Evolutionary conservation across 2,329 filamentous ascomycete genomes (phyloP), one percentile per base, ranked within the genome.

Genomic region (Pseudocercospora fuligena): DNA sequence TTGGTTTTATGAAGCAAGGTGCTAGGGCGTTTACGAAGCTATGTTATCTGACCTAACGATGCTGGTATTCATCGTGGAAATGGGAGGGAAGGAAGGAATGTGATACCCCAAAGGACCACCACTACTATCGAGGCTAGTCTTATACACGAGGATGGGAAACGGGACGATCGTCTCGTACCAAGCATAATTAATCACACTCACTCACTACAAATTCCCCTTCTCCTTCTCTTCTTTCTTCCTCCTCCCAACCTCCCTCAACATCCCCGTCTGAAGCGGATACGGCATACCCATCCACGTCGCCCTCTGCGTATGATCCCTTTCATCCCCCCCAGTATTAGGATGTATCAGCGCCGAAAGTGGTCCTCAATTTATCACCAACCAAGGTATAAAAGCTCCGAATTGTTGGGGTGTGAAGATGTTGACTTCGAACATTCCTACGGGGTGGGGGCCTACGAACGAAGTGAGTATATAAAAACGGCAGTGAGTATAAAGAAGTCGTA

Each of bases 361-460:
- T 0, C 93, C 93, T 5, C 93, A 85, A 79, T 94, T 90, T 65
- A 97, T 87, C 31, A 92, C 86, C 31, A 97, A 81, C 93, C 93
- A 97, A 0, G 92, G 86, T 46, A 97, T 82, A 74, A 97, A 96
- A 0, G 94, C 93, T 0, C 93, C 93, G 75, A 97, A 97, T 78
- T 97, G 92, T 2, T 88, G 77, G 0, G 93, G 94, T 0, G 90
- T 93, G 78, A 94, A 92, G 21, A 97, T 54, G 72, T 96, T 96
- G 54, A 97, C 92, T 80, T 97, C 94, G 74, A 97, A 97, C 93
- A 97, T 97, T 61, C 89, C 91, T 0, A 93, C 79, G 0, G 91
- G 89, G 77, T 97, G 93, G 0, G 93, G 93, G 0, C 93, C 94
- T 29, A 97, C 79, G 0, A n/a, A n/a, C n/a, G n/a, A n/a, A n/a